Evolutionary conservation across 2,329 filamentous ascomycete species (phyloP).

Genomic region (Thielaviopsis musarum): DNA sequence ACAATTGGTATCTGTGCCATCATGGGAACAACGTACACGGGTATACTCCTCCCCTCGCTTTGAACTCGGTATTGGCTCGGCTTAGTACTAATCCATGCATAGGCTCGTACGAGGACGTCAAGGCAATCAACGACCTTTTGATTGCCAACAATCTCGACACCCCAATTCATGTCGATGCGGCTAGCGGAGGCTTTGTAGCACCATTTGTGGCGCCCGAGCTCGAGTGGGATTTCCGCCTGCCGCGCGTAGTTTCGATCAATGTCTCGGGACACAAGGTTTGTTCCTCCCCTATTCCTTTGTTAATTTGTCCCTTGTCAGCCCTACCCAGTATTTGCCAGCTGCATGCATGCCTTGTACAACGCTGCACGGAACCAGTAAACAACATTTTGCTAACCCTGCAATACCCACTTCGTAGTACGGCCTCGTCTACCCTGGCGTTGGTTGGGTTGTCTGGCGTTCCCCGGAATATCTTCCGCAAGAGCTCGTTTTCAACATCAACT

Average conservation of each 20-base stretch:
- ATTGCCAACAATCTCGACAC: constrained; percentile 57
- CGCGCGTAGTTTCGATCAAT: constrained; percentile 85
- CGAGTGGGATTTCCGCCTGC: constrained; percentile 81
- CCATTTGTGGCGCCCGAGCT: constrained; percentile 76
- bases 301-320: background rate
- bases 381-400: background rate
- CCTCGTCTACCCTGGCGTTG: constrained; percentile 74
- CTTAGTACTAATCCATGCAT: background rate
- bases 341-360: background rate
- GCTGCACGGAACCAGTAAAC: background rate
- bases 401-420: constrained; percentile 26
- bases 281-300: constrained; percentile 23
- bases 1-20: constrained; percentile 87
- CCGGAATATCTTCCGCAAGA: constrained; percentile 75
- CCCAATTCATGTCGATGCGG: constrained; percentile 87
- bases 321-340: background rate
- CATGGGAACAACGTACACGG: constrained; percentile 84
- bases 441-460: constrained; percentile 82
- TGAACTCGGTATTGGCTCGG: too few relatives aligned
- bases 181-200: constrained; percentile 80
- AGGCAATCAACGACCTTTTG: constrained; percentile 78
- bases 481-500: constrained; percentile 98
- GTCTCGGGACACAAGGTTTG: constrained; percentile 71
- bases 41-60: constrained; percentile 20
- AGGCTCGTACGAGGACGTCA: constrained; percentile 76